Base-by-base conservation (phyloP, 371 early-diverging fungal species). In the Rhizomucor pusillus region DNA sequence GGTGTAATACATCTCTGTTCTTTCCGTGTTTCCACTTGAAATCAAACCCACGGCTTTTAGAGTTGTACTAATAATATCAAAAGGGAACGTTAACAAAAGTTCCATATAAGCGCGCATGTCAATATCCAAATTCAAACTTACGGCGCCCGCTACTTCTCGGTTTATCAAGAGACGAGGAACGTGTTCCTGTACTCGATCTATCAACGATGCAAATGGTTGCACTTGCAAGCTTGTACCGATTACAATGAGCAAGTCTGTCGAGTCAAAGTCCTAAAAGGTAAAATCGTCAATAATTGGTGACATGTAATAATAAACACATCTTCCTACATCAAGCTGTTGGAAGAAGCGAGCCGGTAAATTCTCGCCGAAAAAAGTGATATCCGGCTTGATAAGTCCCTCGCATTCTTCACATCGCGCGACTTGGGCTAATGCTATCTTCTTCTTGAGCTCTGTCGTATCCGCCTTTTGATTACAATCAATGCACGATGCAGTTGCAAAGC, bases 361-460 rank as follows among this genome's bases (percentile, higher is more conserved):
- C 66, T 98, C 94, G 16, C 97, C 97, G 71, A 98, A 98, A 59
- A 98, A 98, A 0, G 91, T 90, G 50, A 98, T 98, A 57, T 92
- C 88, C 1, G 97, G 97, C 62, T 97, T 97, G 56, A 97, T 84
- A 19, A 89, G 68, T 11, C 86, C 84, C 36, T 69, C 45, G 65
- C 94, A 94, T 11, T 62, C 19, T 16, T 50, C 43, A 63, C 94
- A 95, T 18, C 64, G 60, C 12, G 95, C 91, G 7, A 92, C 83
- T 46, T 71, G 57, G n/a, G 75, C 82, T 6, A 57, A 56, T n/a
- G 84, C 55, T n/a, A 88, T 57, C 44, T 58, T 51, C 48, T 73
- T 49, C 39, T 66, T 70, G 22, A 81, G 71, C 37, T 54, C 52
- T 10, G 59, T 56, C 2, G 63, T 52, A 44, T 82, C 83, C 10